These are phyloP conservation scores for Pichia cactophila DNA, from an alignment of 1,139 yeast species.

Conservation along the genomic window DNA sequence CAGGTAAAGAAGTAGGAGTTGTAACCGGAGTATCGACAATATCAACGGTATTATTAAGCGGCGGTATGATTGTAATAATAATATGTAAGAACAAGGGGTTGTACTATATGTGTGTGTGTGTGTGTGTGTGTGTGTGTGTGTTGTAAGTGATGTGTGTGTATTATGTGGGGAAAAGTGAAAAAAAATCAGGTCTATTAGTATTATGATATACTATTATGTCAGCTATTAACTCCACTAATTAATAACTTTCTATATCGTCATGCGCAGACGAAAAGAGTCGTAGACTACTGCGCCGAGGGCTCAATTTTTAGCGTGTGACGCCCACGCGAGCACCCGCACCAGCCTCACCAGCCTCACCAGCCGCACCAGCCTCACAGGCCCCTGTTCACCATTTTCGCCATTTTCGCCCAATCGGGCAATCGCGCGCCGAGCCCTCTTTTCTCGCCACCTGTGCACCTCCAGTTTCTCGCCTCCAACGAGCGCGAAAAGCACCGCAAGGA, in stretches of 20 bases:
- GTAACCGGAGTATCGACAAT: neutral
- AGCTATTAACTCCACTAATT: no score
- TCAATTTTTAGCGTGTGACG: neutral
- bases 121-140: neutral
- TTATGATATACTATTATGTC: no score
- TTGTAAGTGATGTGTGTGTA: no score
- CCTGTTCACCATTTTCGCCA: neutral
- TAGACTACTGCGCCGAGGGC: no score
- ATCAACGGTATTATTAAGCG: neutral
- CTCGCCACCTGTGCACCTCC: neutral
- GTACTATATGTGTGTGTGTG: no score
- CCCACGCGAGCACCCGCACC: neutral
- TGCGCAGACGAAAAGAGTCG: no score
- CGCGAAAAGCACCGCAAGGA: neutral
- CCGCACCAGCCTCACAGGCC: neutral
- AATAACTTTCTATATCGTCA: no score
- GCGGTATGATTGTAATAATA: neutral
- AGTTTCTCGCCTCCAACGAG: neutral
- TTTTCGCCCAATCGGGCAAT: no score
- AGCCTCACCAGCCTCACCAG: neutral
- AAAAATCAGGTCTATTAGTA: no score
- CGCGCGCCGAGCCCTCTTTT: neutral
- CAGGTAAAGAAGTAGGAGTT: constrained; percentile 19
- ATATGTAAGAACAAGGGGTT: neutral
- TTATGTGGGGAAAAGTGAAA: neutral